phyloP scores from a whole-genome alignment of 331 rosid genomes.

The Ulmus americana region DNA sequence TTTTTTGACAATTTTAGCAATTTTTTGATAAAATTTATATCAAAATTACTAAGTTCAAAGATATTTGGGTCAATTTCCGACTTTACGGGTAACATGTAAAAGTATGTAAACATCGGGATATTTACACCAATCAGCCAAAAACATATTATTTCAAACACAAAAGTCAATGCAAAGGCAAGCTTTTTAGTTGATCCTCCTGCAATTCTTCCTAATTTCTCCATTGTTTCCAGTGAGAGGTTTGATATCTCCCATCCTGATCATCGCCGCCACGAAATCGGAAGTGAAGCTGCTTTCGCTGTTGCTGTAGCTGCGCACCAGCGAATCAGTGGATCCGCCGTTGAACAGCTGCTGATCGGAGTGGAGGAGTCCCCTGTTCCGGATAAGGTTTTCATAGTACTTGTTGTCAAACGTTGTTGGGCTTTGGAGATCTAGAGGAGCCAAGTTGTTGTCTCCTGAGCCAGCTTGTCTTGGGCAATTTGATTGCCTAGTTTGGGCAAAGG shows the following conservation, averaged over 20 bases:
- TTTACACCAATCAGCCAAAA: too few relatives aligned
- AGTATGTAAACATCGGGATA: too few relatives aligned
- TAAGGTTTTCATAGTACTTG: constrained; percentile 54
- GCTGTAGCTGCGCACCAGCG: constrained; percentile 45
- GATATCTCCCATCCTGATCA: constrained; percentile 81
- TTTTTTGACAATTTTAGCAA: too few relatives aligned
- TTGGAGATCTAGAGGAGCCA: constrained; percentile 53
- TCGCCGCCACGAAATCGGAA: constrained; percentile 50
- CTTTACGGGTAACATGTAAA: too few relatives aligned
- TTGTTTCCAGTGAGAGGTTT: constrained; percentile 71
- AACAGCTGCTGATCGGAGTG: constrained; percentile 75
- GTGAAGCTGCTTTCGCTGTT: constrained; percentile 28
- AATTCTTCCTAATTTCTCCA: constrained; percentile 67
- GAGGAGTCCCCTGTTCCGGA: constrained; percentile 57
- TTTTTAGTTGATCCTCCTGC: constrained; percentile 47
- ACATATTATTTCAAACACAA: too few relatives aligned
- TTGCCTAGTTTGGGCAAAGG: constrained; percentile 41
- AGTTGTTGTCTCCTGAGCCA: constrained; percentile 48
- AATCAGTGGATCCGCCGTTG: constrained; percentile 61
- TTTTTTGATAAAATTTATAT: too few relatives aligned
- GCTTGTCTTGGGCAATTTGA: constrained; percentile 32
- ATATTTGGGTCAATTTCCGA: too few relatives aligned
- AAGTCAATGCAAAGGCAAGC: too few relatives aligned
- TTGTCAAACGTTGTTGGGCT: constrained; percentile 54
- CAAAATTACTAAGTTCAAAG: too few relatives aligned